Base-by-base conservation (phyloP, 257 asterid genomes). In the Nicotiana undulata region DNA sequence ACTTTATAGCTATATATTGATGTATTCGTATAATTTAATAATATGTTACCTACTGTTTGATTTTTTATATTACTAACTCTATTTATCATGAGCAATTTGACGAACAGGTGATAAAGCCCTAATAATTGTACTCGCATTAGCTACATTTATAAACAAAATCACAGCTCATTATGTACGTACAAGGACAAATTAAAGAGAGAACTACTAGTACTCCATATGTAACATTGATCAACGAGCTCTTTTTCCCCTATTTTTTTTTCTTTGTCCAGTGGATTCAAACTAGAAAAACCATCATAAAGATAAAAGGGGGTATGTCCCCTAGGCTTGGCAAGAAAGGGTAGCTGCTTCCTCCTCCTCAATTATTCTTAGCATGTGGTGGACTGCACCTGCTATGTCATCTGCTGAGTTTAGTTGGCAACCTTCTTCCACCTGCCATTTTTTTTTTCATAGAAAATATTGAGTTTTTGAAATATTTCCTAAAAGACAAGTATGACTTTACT, bases 351-450 rank as follows among this genome's bases (percentile, higher is more conserved):
- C 98, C 77, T 91, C 98, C 88, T 94, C 98, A 80, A 96, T 94
- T 87, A 91, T 91, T 91, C 96, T 86, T 29, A 96, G 93, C 88
- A 96, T 91, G 90, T 94, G 99, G 86, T 96, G 95, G 28, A 94
- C 95, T 86, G 93, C 97, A 16, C 89, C 91, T 13, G 99, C 97
- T 79, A 96, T 91, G 84, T 91, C 97, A 72, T 94, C 99, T 61
- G 98, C 98, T 68, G 98, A 89, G 75, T 85, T 94, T 58, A 96
- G 89, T 79, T 88, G 93, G 90, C 99, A 92, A 26, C 97, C 99
- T 86, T 94, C 98, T 87, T 94, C 99, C 81, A 96, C 97, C 99
- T 96, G 87, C 83, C 82, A 61, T 24, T 79, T 60, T 77, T 72
- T 53, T 10, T 60, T 56, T 3, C 9, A 56, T 18, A 56, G 2